Evolutionary conservation across 495 filamentous ascomycete genomes (phyloP), one percentile per base, ranked within the genome.

Genomic region (Penicillium canescens): DNA sequence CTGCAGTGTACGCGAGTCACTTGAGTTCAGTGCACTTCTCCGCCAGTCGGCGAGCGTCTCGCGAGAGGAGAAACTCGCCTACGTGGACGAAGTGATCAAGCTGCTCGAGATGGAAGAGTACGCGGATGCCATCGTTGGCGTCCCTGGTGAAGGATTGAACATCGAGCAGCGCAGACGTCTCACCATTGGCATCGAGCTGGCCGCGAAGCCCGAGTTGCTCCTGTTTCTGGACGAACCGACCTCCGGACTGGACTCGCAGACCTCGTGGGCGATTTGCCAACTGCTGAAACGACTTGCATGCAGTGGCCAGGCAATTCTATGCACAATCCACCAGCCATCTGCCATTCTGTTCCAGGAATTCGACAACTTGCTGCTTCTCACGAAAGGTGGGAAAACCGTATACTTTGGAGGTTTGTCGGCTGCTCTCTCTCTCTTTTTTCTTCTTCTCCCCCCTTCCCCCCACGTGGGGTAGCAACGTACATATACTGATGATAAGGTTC

Each of bases 81-180:
- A 95, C 55, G 92, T 96, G 20, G 86, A 95, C 26, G 88, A 96
- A 63, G 91, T 98, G 42, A 95, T 98, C 63, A 87, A 85, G 69
- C 81, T 96, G n/a, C 71, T 98, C 26, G 88, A 91, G 8, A 93
- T 96, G 91, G 75, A 87, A 62, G 81, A 85, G 28, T 91, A 88
- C 56, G 87, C 88, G n/a, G 91, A 95, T 57, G 91, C 91, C 14
- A 76, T 95, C 37, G 87, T 96, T 45, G 92, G 91, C 67, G 84
- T 91, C n/a, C 89, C 88, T 11, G 90, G 89, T 35, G 87, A 92
- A 71, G 91, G 91, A 38, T 77, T 96, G 23, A 93, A 92, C 65
- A 88, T 95, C 38, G 91, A 95, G 60, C 89, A 94, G 68, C 77
- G 89, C 3, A 95, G 93, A 68, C 83, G 87, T 35, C 71, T 92